Base-by-base conservation (phyloP, 176 grass and related monocot species). In the Avena sativa region DNA sequence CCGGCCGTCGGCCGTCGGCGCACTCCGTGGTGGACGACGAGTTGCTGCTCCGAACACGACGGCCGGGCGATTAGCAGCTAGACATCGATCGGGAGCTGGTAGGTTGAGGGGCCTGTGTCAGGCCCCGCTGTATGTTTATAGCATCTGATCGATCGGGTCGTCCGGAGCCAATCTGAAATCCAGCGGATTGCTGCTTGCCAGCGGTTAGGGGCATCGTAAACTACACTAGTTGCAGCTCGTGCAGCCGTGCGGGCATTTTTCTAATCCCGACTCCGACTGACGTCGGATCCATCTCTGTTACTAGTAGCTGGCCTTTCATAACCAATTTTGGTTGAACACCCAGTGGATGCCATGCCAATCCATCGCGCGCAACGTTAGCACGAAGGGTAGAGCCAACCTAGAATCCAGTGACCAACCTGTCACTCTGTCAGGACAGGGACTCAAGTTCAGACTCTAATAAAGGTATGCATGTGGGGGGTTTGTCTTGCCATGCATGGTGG, bases 131-230 rank as follows among this genome's bases (percentile, higher is more conserved):
- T 76, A 76, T 76, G 32, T 34, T 34, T 34, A 53, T 76, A 76
- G 21, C 74, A 34, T 19, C 13, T 3, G 5, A 63, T 76, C 25
- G 74, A 52, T 74, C 2, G 25, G 13, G 23, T 3, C 13, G 72
- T 75, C 21, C 11, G 14, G 13, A 43, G 40, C 13, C 13, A 53
- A 76, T 55, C 49, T 76, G 74, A 55, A 76, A 76, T 76, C 49
- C 49, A 76, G 49, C 74, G 30, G 74, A 76, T 32, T 55, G 74
- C 74, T 32, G 14, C 73, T 32, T 55, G 49, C 74, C 49, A 76
- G 74, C 74, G 74, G 74, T 55, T 76, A 2, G 48, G 49, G 15
- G 49, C 49, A 76, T 76, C 26, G 47, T 26, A 51, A 49, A 26
- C 73, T 53, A 9, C 7, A 76, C 74, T 9, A 32, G 8, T 16